Base-by-base conservation (phyloP, 768 basidiomycete species). In the Crucibulum laeve region DNA sequence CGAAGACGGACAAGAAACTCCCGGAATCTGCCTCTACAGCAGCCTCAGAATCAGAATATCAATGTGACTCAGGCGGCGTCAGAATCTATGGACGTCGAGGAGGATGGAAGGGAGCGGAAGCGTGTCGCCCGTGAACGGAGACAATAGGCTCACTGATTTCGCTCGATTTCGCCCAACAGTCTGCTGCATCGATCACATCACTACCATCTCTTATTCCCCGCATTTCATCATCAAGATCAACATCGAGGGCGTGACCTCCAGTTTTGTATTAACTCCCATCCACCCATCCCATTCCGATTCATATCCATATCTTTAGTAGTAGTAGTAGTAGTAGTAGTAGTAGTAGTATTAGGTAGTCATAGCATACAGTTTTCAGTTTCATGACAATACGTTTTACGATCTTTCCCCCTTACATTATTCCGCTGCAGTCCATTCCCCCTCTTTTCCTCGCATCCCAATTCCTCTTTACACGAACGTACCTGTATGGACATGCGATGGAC, bases 21-120 rank as follows among this genome's bases (percentile, higher is more conserved):
- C 18, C 58, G 68, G 37, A 67, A 61, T 33, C 46, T 62, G 17
- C 53, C 50, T 19, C 59, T 60, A 36, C 57, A 61, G 28, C 68
- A 62, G 49, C 54, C 53, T 36, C 68, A 68, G 59, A 70, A 62
- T 28, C 68, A 56, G 61, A 70, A 54, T 48, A 62, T 62, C 49
- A 70, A 57, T 48, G 53, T 65, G 38, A 61, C 62, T 5, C 68
- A 63, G 40, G 48, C 56, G 19, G 34, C 59, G 41, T 54, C 62
- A 19, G 76, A 78, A 38, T 76, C 74, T 47, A 87, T 88, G 78
- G 85, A 89, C 32, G 69, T 88, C 14, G 87, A 90, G 52, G 87
- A 89, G 41, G 85, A 86, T 11, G 73, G 72, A 2, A 73, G 86
- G 43, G 87, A 89, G 55, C 69, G 87, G 55, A 90, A 90, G 56